Percentiles rank a stretch among this genome's conserved stretches.
phyloP scores from a whole-genome alignment of 352 stramenopile species.

The Globisporangium nodosum region DNA sequence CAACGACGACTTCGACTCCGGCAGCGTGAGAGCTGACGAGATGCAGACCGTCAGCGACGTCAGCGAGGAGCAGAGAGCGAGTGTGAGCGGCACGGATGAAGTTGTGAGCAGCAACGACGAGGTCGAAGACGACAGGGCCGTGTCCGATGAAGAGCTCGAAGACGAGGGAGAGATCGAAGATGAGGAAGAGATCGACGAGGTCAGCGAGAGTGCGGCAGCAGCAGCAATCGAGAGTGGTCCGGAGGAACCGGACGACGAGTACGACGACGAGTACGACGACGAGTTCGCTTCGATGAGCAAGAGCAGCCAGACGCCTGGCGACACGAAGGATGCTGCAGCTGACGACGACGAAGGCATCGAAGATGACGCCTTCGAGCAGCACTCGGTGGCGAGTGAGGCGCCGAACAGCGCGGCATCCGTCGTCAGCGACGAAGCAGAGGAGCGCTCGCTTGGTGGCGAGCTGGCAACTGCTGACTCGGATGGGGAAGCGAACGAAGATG shows the following conservation, averaged over 20 bases:
- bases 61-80: constrained; percentile 2
- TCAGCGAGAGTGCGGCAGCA: not conserved
- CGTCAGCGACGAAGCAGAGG: not conserved
- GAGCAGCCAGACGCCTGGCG: not conserved
- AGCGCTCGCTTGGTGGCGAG: not conserved
- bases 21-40: constrained; percentile 14
- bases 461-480: not conserved
- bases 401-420: not conserved
- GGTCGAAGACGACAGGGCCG: not conserved
- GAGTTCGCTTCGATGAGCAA: constrained; percentile 10
- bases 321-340: not conserved
- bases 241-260: not conserved
- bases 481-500: not conserved
- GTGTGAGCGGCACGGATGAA: not conserved
- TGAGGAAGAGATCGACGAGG: not conserved
- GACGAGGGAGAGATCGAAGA: not conserved
- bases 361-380: constrained; percentile 1
- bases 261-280: constrained; percentile 6
- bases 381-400: constrained; percentile 2
- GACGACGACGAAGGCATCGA: not conserved
- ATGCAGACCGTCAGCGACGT: not conserved
- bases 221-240: not conserved
- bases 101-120: not conserved
- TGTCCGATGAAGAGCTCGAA: constrained; percentile 2
- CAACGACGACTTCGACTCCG: constrained; percentile 40